Base-by-base conservation (phyloP, 2,329 filamentous ascomycete species). In the Exophiala phaeomuriformis region DNA sequence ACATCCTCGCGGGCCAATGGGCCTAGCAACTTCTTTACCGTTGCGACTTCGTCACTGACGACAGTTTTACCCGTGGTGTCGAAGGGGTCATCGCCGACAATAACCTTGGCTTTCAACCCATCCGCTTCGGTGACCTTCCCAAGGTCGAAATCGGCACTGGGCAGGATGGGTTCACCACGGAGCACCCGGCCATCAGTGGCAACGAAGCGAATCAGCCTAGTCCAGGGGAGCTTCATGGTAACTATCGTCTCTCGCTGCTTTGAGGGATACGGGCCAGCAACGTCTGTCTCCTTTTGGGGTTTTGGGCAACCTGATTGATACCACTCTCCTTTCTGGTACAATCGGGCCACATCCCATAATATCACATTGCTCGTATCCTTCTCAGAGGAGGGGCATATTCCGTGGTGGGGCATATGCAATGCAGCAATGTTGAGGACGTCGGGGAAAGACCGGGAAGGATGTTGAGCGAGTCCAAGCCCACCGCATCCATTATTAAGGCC, bases 151-250 rank as follows among this genome's bases (percentile, higher is more conserved):
- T 61, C 56, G 32, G 56, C 51, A n/a, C 52, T 77, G 75, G 52
- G 73, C 69, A 4, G 40, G 30, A 81, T 73, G 0, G 78, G 79
- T 52, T 81, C 77, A 37, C 79, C 78, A 27, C 72, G 71, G 5
- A 79, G 69, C 5, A 71, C 66, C 4, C 72, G 71, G 10, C 76
- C 77, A 47, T 81, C 77, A 0, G 70, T 72, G 9, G 77, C 72
- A 10, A 73, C 68, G 63, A 81, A 81, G 32, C 79, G 77, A 51
- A 82, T 79, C 0, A 81, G 68, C 48, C 77, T 69, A 51, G 75
- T 68, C 78, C 79, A 81, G 19, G 64, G 60, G n/a, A 53, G 29
- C 32, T 51, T 58, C 52, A 58, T 55, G 4, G 28, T 56, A 54
- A 31, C 32, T 19, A 7, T 39, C 39, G 10, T 42, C 19, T 19